phyloP scores from a whole-genome alignment of 305 asterid genomes.

The Euphrasia arctica region DNA sequence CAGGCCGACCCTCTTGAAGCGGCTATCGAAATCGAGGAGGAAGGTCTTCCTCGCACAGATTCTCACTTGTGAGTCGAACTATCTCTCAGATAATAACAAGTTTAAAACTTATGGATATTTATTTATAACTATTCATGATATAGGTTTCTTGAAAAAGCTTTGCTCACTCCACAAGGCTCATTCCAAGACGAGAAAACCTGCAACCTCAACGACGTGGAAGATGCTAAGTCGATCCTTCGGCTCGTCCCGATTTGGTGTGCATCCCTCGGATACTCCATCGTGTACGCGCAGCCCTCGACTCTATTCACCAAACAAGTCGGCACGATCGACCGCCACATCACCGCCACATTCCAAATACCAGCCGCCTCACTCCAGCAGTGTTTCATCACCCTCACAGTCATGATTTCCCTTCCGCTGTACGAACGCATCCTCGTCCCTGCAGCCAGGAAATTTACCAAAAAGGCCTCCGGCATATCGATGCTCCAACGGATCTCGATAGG shows the following conservation, averaged over 20 bases:
- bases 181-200: not conserved
- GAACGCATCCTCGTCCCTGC: constrained; percentile 43
- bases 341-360: constrained; percentile 36
- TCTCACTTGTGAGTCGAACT: not conserved
- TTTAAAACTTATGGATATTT: no score
- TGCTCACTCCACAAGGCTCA: not conserved
- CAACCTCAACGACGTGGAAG: not conserved
- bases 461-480: constrained; percentile 50
- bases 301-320: constrained; percentile 56
- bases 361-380: constrained; percentile 39
- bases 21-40: not conserved
- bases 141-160: constrained; percentile 1
- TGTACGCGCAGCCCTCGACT: constrained; percentile 40
- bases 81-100: no score
- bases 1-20: constrained; percentile 1
- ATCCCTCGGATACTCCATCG: constrained; percentile 34
- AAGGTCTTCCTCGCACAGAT: constrained; percentile 1
- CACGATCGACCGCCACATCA: constrained; percentile 42
- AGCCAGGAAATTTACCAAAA: constrained; percentile 34
- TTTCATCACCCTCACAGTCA: constrained; percentile 22
- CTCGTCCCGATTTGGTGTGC: constrained; percentile 35
- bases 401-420: constrained; percentile 31
- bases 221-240: not conserved
- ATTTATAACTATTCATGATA: no score
- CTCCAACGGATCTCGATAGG: constrained; percentile 53